A percentile compares a stretch with the other conserved stretches of the same genome.
Evolutionary conservation across 192 early-diverging fungal genomes (phyloP).

Genomic region (Coemansia sp.): DNA sequence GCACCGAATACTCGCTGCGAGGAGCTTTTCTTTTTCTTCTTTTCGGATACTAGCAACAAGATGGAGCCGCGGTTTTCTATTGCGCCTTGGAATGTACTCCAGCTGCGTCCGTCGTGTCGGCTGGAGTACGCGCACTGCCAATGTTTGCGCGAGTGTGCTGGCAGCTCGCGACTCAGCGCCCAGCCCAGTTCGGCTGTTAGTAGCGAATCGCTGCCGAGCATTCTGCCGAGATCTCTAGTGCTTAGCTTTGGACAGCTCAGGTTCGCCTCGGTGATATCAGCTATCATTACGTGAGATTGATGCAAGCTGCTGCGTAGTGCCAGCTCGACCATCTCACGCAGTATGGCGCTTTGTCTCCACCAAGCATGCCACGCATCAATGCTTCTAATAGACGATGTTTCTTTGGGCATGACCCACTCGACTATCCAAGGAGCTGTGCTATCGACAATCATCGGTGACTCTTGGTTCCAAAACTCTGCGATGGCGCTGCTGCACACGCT

Average conservation of each 20-base stretch:
- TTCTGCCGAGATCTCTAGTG: neutral
- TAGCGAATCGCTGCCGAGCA: conserved; percentile 14
- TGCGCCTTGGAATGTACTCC: conserved; percentile 45
- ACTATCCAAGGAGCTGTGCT: conserved; percentile 13
- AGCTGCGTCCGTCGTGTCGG: conserved; percentile 40
- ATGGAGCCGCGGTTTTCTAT: conserved; percentile 42
- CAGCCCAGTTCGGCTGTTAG: conserved; percentile 26
- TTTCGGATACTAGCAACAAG: conserved; percentile 41
- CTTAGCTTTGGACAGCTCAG: conserved; percentile 13
- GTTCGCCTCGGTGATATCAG: conserved; percentile 9
- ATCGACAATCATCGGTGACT: neutral
- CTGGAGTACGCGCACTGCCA: conserved; percentile 50
- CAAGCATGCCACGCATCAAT: conserved; percentile 29
- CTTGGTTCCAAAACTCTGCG: conserved; percentile 17
- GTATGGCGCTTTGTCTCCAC: conserved; percentile 22
- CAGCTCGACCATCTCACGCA: conserved; percentile 34
- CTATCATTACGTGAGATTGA: neutral
- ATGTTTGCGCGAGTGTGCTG: conserved; percentile 15
- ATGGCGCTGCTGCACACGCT: conserved; percentile 19
- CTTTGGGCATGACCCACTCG: conserved; percentile 14
- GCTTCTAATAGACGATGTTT: neutral
- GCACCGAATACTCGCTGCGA: conserved; percentile 70
- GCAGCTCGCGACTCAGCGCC: conserved; percentile 34
- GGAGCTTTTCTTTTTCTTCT: conserved; percentile 32
- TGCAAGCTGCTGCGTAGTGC: conserved; percentile 18